phyloP scores from a whole-genome alignment of 192 early-diverging fungal genomes.

The Backusella sp. region DNA sequence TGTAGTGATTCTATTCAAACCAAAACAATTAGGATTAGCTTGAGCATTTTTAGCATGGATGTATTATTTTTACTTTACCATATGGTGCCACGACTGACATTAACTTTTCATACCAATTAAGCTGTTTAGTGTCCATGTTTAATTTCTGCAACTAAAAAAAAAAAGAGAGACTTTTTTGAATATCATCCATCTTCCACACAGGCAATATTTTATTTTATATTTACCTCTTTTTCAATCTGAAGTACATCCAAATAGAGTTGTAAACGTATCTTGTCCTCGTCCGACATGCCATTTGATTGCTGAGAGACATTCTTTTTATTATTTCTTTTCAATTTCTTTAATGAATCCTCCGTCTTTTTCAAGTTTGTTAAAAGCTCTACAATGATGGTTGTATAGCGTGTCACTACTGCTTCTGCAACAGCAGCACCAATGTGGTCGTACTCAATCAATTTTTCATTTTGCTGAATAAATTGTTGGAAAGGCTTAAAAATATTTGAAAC shows the following conservation, averaged over 20 bases:
- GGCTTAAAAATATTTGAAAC: slow-evolving; percentile 50
- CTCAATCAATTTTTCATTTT: slow-evolving; percentile 33
- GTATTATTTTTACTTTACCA: slow-evolving; percentile 3
- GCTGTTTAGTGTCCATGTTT: not conserved
- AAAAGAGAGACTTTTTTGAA: not conserved
- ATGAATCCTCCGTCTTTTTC: slow-evolving; percentile 44
- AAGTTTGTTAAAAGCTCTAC: slow-evolving; percentile 37
- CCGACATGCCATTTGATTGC: slow-evolving; percentile 35
- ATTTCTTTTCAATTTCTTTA: slow-evolving; percentile 41
- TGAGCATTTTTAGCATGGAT: not conserved
- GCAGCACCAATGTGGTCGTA: slow-evolving; percentile 26
- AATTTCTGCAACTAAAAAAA: slow-evolving; percentile 3
- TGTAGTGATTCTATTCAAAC: not conserved
- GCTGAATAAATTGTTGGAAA: slow-evolving; percentile 25
- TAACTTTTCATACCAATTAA: not conserved
- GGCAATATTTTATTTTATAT: not conserved
- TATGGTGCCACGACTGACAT: slow-evolving; percentile 1
- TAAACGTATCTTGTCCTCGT: slow-evolving; percentile 56
- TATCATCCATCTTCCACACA: not conserved
- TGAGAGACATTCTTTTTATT: slow-evolving; percentile 18
- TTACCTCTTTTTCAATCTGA: slow-evolving; percentile 53
- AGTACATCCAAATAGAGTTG: slow-evolving; percentile 54
- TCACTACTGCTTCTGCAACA: slow-evolving; percentile 44
- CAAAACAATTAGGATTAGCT: not conserved
- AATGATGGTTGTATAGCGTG: slow-evolving; percentile 35